These are phyloP conservation scores for Eutrema salsugineum DNA, from an alignment of 441 rosid species.

Conservation along the genomic window DNA sequence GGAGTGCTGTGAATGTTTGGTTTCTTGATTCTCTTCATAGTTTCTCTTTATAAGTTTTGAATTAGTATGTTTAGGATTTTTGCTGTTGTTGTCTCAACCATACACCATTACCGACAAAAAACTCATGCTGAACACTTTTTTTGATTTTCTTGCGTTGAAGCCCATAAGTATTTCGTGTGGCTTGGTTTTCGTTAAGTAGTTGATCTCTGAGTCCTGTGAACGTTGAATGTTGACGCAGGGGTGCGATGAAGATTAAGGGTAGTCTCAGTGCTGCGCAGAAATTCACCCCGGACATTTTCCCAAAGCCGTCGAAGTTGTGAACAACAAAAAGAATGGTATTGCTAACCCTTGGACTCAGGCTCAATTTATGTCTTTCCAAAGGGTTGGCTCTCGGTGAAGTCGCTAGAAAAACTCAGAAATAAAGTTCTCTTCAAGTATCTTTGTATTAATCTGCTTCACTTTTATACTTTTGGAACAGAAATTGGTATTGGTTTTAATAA, in stretches of 20 bases:
- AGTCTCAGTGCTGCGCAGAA: constrained; percentile 95
- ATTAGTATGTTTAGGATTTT: not conserved
- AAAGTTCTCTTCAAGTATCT: constrained; percentile 18
- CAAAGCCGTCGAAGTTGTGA: constrained; percentile 92
- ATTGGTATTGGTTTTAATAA: constrained; percentile 11
- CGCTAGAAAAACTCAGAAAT: constrained; percentile 1
- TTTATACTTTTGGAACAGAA: not conserved
- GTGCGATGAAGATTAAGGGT: constrained; percentile 92
- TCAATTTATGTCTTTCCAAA: constrained; percentile 4
- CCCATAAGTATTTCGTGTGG: not conserved
- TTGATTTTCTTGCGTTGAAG: not conserved
- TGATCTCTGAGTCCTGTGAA: not conserved
- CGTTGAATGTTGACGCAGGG: constrained; percentile 50
- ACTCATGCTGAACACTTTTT: not conserved
- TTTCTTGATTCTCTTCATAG: no score
- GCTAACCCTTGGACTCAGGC: constrained; percentile 17
- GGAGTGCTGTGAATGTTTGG: no score
- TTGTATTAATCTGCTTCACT: constrained; percentile 4
- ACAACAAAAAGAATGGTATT: constrained; percentile 11
- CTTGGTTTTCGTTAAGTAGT: not conserved
- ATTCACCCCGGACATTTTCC: constrained; percentile 94
- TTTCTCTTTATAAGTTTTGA: no score
- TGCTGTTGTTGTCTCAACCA: not conserved
- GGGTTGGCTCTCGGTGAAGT: constrained; percentile 11
- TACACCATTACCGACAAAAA: not conserved